phyloP scores from a whole-genome alignment of 208 protist genomes.

The Trichomonas gallinae region DNA sequence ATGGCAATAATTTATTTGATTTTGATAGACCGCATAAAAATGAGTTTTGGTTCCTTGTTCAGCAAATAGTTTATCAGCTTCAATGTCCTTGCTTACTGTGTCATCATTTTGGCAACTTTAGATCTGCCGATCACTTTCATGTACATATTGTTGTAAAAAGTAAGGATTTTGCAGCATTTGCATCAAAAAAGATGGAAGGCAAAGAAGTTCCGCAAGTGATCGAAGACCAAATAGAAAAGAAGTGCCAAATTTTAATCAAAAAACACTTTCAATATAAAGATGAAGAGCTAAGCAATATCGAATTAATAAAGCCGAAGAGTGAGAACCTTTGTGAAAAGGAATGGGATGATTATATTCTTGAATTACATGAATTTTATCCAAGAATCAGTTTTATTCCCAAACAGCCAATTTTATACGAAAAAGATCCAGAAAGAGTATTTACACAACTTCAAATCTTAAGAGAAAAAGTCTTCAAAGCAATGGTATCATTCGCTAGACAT shows the following conservation, averaged over 20 bases:
- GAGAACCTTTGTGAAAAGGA: neutral
- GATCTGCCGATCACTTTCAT: neutral
- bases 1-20: neutral
- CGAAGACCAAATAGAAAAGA: neutral
- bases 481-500: neutral
- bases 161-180: neutral
- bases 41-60: constrained; percentile 1
- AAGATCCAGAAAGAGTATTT: neutral
- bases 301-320: neutral
- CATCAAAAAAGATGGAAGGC: neutral
- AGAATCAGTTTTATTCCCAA: neutral
- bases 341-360: neutral
- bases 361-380: neutral
- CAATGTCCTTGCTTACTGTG: neutral
- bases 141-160: neutral
- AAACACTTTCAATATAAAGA: neutral
- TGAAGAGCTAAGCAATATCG: neutral
- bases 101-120: neutral
- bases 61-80: neutral
- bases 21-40: neutral
- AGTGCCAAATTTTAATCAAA: neutral
- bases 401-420: neutral
- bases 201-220: neutral
- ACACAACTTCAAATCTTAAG: neutral
- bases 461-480: neutral